These are phyloP conservation scores for Phytophthora crassamura DNA, from an alignment of 352 stramenopile species.

Conservation along the genomic window DNA sequence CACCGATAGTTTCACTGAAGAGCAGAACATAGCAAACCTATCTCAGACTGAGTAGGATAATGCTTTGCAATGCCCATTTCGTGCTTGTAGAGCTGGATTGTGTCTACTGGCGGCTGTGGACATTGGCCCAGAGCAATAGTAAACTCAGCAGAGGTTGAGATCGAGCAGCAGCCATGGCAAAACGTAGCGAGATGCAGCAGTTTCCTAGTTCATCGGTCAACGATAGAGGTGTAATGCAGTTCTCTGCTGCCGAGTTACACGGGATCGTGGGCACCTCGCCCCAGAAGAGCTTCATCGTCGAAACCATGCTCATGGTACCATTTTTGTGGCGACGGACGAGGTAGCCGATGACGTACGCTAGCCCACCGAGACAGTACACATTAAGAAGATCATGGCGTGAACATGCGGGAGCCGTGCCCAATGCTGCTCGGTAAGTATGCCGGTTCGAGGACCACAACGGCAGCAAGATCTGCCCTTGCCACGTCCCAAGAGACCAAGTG, in stretches of 20 bases:
- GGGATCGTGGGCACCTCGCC: slow-evolving; percentile 37
- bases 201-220: too few relatives aligned
- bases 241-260: slow-evolving; percentile 31
- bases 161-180: too few relatives aligned
- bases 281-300: slow-evolving; percentile 64
- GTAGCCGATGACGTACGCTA: slow-evolving; percentile 55
- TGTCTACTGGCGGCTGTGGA: too few relatives aligned
- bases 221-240: slow-evolving; percentile 26
- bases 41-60: too few relatives aligned
- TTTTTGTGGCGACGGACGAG: slow-evolving; percentile 23
- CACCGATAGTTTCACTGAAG: too few relatives aligned
- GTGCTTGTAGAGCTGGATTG: too few relatives aligned
- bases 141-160: too few relatives aligned
- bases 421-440: slow-evolving; percentile 55
- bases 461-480: slow-evolving; percentile 41
- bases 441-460: slow-evolving; percentile 47
- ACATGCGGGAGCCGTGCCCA: slow-evolving; percentile 40
- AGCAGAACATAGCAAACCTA: too few relatives aligned
- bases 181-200: too few relatives aligned
- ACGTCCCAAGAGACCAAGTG: too few relatives aligned
- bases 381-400: slow-evolving; percentile 49
- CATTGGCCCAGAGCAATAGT: too few relatives aligned
- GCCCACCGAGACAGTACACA: slow-evolving; percentile 41
- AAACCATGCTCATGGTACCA: slow-evolving; percentile 46
- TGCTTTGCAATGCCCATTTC: too few relatives aligned